Evolutionary conservation across 495 filamentous ascomycete genomes (phyloP).

Genomic region (Stereocaulon alpinum): DNA sequence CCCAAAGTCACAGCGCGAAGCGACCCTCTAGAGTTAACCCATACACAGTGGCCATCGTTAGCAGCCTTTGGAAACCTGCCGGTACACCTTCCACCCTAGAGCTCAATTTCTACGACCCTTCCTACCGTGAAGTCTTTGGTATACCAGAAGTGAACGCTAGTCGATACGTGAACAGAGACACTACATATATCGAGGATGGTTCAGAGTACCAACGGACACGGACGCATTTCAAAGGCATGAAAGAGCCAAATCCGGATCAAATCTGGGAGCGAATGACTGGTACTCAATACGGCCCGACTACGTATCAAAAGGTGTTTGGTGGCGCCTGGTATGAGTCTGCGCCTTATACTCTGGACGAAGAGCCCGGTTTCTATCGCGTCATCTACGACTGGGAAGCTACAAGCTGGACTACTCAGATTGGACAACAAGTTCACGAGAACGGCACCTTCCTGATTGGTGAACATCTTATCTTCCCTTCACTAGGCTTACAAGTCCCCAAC

Average conservation of each 20-base stretch:
- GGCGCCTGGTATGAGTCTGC: too few species aligned
- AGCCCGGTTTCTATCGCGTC: too few species aligned
- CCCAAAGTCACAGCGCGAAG: too few species aligned
- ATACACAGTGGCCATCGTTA: too few species aligned
- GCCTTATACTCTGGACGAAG: too few species aligned
- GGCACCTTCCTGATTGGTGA: not conserved
- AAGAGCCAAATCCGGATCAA: not conserved
- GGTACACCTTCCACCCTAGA: not conserved
- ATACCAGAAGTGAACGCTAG: not conserved
- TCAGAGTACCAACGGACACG: not conserved
- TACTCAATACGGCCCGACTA: not conserved
- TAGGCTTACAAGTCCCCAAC: not conserved
- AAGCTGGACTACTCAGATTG: not conserved
- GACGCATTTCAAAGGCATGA: not conserved
- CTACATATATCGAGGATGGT: too few species aligned
- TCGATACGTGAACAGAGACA: not conserved
- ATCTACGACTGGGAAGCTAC: too few species aligned
- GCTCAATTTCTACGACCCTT: not conserved
- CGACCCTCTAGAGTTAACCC: too few species aligned
- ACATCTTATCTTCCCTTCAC: not conserved
- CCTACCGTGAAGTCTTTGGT: not conserved
- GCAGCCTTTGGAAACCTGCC: not conserved
- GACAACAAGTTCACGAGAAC: not conserved
- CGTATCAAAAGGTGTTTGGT: not conserved
- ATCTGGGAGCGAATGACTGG: not conserved